Conservation (phyloP, 164 flowering plant genomes). For the Litsea cubeba region DNA sequence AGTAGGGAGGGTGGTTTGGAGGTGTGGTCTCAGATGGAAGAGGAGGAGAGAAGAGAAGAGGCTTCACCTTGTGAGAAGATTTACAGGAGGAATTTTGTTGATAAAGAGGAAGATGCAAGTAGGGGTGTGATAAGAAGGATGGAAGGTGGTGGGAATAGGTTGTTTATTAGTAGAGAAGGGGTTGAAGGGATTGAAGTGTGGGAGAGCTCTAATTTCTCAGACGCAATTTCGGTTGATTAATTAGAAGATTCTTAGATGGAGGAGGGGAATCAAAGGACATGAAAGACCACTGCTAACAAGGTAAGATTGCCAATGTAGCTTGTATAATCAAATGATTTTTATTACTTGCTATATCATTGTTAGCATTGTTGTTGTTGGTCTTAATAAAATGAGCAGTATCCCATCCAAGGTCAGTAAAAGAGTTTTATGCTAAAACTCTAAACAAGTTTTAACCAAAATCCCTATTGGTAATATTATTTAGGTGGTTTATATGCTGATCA, state of each 20-base stretch:
- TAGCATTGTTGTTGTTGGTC: too few species aligned
- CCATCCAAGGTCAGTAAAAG: too few species aligned
- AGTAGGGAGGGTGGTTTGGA: conserved; percentile 67
- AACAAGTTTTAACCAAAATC: too few species aligned
- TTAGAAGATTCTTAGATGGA: not conserved
- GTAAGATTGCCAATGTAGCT: too few species aligned
- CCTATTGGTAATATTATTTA: too few species aligned
- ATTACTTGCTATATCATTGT: too few species aligned
- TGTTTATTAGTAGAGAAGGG: conserved; percentile 72
- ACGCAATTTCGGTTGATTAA: conserved; percentile 28
- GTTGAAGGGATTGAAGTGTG: conserved; percentile 92
- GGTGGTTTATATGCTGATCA: too few species aligned
- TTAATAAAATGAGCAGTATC: too few species aligned
- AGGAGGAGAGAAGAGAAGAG: not conserved
- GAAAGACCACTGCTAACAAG: too few species aligned
- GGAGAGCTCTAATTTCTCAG: conserved; percentile 65
- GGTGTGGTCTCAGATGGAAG: conserved; percentile 65
- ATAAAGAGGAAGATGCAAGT: conserved; percentile 43
- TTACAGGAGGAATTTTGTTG: conserved; percentile 77
- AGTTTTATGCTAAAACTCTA: too few species aligned
- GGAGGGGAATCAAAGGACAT: too few species aligned
- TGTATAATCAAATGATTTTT: too few species aligned
- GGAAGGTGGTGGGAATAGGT: conserved; percentile 81
- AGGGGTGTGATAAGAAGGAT: conserved; percentile 62
- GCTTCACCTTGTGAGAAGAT: conserved; percentile 4